Evolutionary conservation across 2,329 filamentous ascomycete genomes (phyloP), one percentile per base, ranked within the genome.

Genomic region (Fusarium anthophilum): DNA sequence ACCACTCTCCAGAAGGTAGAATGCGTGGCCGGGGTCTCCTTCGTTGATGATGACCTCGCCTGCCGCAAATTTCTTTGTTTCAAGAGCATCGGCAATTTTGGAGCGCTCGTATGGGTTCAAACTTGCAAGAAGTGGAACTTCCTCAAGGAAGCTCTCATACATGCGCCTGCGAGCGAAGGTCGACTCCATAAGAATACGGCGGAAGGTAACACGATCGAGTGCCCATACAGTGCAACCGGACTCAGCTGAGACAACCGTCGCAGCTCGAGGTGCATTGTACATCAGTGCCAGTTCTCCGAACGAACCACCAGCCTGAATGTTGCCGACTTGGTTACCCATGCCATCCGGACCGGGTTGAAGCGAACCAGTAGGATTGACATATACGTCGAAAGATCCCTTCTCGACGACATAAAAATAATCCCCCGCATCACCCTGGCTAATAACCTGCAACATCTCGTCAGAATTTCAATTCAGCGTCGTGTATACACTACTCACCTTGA

Each of bases 331-430:
- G 69, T 88, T 87, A 56, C 96, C 96, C 84, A 98, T 88, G 17
- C 96, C 96, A 53, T 95, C 91, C 2, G 89, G 87, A 2, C 96
- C 96, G 13, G 94, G 87, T 80, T 97, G 93, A 61, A 97, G 87
- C 45, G 90, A 86, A 69, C 96, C 96, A 15, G 88, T 88, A 18
- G 88, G 82, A 82, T 98, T 95, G 83, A 98, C 95, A 80, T 96
- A 94, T 65, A 98, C 92, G 78, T 98, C 94, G 79, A 98, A 98
- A 28, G 88, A 88, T 45, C 96, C 96, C 74, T 92, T 93, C 82
- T 99, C 96, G 24, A 98, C 95, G 32, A 99, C 92, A 82, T 99
- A 99, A 85, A 99, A 99, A 86, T 93, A 98, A 83, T 99, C 96
- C 48, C 96, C 96, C 2, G 95, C 92, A 79, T 98, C 96, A 63